A percentile compares a stretch with the other conserved stretches of the same genome.
phyloP scores from a whole-genome alignment of 768 basidiomycete genomes.

The Wakefieldia striispora region DNA sequence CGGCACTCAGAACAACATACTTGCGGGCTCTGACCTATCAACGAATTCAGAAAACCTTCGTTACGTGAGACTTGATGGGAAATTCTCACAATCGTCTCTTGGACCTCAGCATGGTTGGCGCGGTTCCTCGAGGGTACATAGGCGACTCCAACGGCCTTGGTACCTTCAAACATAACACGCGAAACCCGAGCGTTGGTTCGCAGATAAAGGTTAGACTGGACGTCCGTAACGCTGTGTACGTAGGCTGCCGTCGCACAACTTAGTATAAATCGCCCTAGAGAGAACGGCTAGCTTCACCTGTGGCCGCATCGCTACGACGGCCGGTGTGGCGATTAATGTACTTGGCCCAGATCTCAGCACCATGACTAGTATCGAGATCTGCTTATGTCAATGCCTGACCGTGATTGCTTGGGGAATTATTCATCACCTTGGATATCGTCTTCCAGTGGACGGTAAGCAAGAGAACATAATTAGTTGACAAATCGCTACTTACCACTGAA shows the following conservation, averaged over 20 bases:
- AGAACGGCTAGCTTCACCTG: slow-evolving; percentile 38
- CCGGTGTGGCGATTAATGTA: slow-evolving; percentile 76
- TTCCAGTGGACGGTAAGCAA: slow-evolving; percentile 17
- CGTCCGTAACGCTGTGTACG: slow-evolving; percentile 69
- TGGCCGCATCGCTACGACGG: slow-evolving; percentile 68
- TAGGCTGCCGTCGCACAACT: slow-evolving; percentile 41
- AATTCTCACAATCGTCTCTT: slow-evolving; percentile 52
- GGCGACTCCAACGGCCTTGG: slow-evolving; percentile 68
- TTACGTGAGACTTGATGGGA: not conserved
- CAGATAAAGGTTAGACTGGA: slow-evolving; percentile 64
- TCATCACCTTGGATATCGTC: slow-evolving; percentile 60
- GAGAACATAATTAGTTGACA: not conserved
- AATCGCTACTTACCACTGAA: slow-evolving; percentile 51
- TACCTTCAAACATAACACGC: slow-evolving; percentile 71
- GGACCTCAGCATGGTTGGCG: slow-evolving; percentile 45
- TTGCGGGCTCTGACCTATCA: slow-evolving; percentile 54
- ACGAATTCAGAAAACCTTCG: not conserved
- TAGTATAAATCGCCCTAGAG: not conserved
- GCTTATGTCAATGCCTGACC: not conserved
- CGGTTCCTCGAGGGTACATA: slow-evolving; percentile 66
- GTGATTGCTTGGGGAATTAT: not conserved
- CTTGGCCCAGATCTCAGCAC: slow-evolving; percentile 72
- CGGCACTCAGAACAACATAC: slow-evolving; percentile 61
- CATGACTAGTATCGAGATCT: slow-evolving; percentile 60
- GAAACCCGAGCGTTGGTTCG: slow-evolving; percentile 65